Base-by-base conservation (phyloP, 352 stramenopile genomes). In the Pythium inflatum region DNA sequence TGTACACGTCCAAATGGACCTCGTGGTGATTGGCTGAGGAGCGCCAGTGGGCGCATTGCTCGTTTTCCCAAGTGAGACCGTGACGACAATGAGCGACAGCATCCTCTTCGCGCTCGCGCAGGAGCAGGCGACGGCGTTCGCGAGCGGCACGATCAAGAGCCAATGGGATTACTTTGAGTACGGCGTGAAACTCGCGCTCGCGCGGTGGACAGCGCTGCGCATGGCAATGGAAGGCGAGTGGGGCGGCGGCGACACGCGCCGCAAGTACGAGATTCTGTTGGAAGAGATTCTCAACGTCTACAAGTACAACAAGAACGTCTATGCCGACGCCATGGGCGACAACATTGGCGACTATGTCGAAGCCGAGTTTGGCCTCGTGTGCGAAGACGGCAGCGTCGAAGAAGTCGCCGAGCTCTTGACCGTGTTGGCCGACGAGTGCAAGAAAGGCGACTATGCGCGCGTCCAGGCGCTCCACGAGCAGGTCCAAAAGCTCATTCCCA, bases 91-190 rank as follows among this genome's bases (percentile, higher is more conserved):
- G 74, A 90, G 74, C 62, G 78, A 89, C 58, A 85, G 60, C 71
- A 79, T 92, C 60, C 63, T 92, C 46, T 40, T 92, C 58, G 62
- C 74, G 30, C 73, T 86, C 38, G 81, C 82, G 62, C 82, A 65
- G 27, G 81, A 83, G 60, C 80, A 92, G 65, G 84, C 81, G 54
- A 66, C 81, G 62, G 61, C 77, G 48, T 90, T 88, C 62, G 54
- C 62, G 40, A 77, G 60, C 30, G 78, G 78, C 54, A 78, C 79
- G n/a, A 84, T 89, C 66, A 89, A 90, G 71, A 87, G 74, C 14
- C 87, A 77, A 71, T 94, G 87, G 87, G 85, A 92, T 48, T 90
- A 90, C 66, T 94, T 94, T 62, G 87, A 93, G 73, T 92, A 93
- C 69, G 80, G 81, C 59, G 83, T 91, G 20, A 94, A 93, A 77